Base-by-base conservation (phyloP, 2,329 filamentous ascomycete species). In the Rutstroemia sp. region DNA sequence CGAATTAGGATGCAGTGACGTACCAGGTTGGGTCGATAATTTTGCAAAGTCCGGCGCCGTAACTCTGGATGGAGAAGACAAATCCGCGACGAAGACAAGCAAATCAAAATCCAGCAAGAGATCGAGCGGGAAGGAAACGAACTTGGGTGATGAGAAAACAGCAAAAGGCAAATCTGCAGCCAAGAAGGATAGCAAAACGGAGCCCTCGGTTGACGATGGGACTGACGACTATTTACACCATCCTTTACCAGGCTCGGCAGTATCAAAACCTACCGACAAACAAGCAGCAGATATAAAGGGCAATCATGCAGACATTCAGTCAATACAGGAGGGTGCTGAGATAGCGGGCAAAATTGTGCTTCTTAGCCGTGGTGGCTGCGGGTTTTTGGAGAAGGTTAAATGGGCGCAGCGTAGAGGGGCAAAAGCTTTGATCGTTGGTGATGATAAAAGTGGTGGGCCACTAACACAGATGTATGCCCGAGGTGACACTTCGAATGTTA, bases 391-490 rank as follows among this genome's bases (percentile, higher is more conserved):
- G 69, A 99, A 99, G 73, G 90, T 94, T 61, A 92, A 95, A 75
- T 99, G 94, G 94, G 90, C 88, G 12, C 94, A 99, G 71, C 82
- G 91, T 59, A 83, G 94, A 67, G 94, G 94, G 23, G 94, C 88
- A 19, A 80, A 91, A 58, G 94, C 89, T 38, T 77, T 99, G 58
- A 95, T 99, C 62, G 92, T 99, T 3, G 94, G 94, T 25, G 94
- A 99, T 70, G 88, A 96, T 70, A 87, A 89, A 57, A 88, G 89
- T 59, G 92, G 92, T 46, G 92, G 91, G 4, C 88, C 88, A 38
- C 75, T 99, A 59, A 89, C 97, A 51, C 94, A 95, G 65, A 99
- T 99, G 94, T 97, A 96, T 71, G 94, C 94, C n/a, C 84, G 89
- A 66, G 94, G 92, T 39, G 92, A 97, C 68, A 96, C 92, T 3